A percentile compares a stretch with the other conserved stretches of the same genome.
Conservation (phyloP, 1,284 basidiomycete species). For the Melampsora larici-populina region DNA sequence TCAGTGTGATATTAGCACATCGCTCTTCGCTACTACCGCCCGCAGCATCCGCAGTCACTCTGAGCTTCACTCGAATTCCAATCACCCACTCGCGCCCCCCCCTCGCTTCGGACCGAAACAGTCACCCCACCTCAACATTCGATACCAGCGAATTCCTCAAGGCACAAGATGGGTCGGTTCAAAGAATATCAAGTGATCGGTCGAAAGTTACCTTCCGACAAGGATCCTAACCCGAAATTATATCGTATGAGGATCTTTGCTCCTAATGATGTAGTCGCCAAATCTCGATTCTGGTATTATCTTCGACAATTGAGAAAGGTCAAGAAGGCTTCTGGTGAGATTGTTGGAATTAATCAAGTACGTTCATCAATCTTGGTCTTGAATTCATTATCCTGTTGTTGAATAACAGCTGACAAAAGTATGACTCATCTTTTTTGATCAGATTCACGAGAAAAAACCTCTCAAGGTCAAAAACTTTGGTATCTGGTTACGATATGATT, state of each 20-base stretch:
- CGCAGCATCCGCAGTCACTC: not conserved
- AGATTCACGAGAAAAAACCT: slow-evolving; percentile 80
- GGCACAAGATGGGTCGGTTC: slow-evolving; percentile 45
- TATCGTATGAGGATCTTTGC: slow-evolving; percentile 99
- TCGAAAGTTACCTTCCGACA: slow-evolving; percentile 90
- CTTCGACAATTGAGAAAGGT: slow-evolving; percentile 97
- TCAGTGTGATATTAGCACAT: not conserved
- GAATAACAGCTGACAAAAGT: not conserved
- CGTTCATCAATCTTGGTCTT: slow-evolving; percentile 57
- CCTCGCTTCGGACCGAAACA: not conserved
- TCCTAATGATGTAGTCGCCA: slow-evolving; percentile 94
- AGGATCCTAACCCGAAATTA: slow-evolving; percentile 89
- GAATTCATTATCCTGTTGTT: slow-evolving; percentile 2
- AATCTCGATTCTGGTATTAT: slow-evolving; percentile 99
- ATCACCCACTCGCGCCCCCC: not conserved
- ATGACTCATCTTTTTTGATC: not conserved
- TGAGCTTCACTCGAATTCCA: not conserved
- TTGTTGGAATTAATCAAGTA: slow-evolving; percentile 95
- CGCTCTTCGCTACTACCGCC: not conserved
- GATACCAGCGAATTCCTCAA: not conserved
- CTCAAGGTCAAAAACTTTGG: no score
- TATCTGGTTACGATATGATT: no score
- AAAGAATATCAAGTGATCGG: slow-evolving; percentile 94
- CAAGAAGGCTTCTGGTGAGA: slow-evolving; percentile 99
- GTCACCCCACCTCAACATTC: not conserved